Conservation (phyloP, 2,329 filamentous ascomycete species). For the Hansfordia pulvinata region DNA sequence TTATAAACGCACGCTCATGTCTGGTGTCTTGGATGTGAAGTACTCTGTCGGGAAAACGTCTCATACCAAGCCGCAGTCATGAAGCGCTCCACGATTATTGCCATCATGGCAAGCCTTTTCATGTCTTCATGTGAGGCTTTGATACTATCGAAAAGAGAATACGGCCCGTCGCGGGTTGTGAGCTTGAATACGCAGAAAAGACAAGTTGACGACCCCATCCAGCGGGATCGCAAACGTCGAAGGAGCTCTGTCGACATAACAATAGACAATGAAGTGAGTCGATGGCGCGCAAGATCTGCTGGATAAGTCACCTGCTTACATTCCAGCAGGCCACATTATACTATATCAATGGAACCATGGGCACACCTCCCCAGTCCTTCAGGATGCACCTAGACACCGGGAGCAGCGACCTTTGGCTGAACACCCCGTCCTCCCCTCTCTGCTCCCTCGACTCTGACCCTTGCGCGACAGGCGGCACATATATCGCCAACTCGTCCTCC, state of each 20-base stretch:
- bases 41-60: too few relatives aligned
- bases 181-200: slow-evolving; percentile 1
- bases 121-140: too few relatives aligned
- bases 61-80: too few relatives aligned
- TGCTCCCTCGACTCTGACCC: slow-evolving; percentile 35
- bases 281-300: too few relatives aligned
- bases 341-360: slow-evolving; percentile 47
- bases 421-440: slow-evolving; percentile 45
- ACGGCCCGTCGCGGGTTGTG: not conserved
- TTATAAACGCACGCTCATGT: too few relatives aligned
- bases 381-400: slow-evolving; percentile 53
- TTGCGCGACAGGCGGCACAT: slow-evolving; percentile 53
- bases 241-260: slow-evolving; percentile 26
- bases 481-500: slow-evolving; percentile 56
- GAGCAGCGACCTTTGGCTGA: slow-evolving; percentile 59
- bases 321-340: slow-evolving; percentile 50
- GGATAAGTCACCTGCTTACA: too few relatives aligned
- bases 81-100: too few relatives aligned
- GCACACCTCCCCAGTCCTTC: slow-evolving; percentile 44
- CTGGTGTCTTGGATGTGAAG: too few relatives aligned
- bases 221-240: slow-evolving; percentile 30
- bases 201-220: slow-evolving; percentile 23
- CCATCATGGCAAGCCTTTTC: too few relatives aligned
- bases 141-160: too few relatives aligned
- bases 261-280: slow-evolving; percentile 47